phyloP scores from a whole-genome alignment of 306 rosid genomes.

The Lotus japonicus region DNA sequence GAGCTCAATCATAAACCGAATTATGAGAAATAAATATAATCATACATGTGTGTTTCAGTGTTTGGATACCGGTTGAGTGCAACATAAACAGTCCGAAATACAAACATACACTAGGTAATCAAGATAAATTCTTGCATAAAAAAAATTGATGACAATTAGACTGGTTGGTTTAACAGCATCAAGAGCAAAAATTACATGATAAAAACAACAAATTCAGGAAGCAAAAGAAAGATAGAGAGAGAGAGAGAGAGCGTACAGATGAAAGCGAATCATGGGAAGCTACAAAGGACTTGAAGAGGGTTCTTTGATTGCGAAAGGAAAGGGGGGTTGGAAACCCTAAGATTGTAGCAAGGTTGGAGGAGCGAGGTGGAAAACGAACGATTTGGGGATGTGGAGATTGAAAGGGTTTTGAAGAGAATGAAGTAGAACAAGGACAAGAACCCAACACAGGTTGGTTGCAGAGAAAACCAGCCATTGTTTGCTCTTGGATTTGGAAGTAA shows the following conservation, averaged over 20 bases:
- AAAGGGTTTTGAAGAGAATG: conserved; percentile 29
- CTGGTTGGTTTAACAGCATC: too few relatives aligned
- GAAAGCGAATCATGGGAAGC: conserved; percentile 32
- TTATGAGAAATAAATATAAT: background rate
- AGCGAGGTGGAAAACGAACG: conserved; percentile 12
- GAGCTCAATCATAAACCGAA: too few relatives aligned
- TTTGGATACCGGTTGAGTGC: too few relatives aligned
- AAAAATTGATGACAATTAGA: background rate
- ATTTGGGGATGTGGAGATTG: conserved; percentile 26
- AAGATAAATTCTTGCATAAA: too few relatives aligned
- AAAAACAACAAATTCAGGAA: background rate
- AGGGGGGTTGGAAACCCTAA: conserved; percentile 28
- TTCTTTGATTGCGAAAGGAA: background rate
- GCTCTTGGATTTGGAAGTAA: background rate
- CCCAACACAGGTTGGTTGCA: conserved; percentile 32
- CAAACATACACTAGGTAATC: too few relatives aligned
- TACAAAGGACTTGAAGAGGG: conserved; percentile 25
- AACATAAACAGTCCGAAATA: too few relatives aligned
- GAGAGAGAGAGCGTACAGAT: conserved; percentile 31
- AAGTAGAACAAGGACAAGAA: conserved; percentile 31
- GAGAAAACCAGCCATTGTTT: conserved; percentile 44
- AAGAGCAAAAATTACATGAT: background rate
- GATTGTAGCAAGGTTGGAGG: background rate
- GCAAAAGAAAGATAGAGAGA: too few relatives aligned
- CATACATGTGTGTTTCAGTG: background rate